Evolutionary conservation across 225 moss, liverwort and hornwort species (phyloP).

Genomic region (Pleurozium schreberi): DNA sequence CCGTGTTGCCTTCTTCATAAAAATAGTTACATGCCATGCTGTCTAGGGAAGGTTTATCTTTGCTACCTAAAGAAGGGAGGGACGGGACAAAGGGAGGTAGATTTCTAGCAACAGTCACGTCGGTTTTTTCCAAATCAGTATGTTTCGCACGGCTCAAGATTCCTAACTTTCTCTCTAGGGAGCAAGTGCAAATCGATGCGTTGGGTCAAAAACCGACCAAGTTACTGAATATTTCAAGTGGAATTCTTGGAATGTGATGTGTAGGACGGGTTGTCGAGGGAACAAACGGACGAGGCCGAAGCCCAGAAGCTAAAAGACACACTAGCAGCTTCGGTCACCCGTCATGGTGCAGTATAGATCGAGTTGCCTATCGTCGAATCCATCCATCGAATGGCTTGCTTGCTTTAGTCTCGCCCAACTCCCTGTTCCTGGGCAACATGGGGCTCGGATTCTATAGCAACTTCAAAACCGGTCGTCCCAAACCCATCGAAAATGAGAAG

Average conservation of each 20-base stretch:
- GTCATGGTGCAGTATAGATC: slow-evolving; percentile 31
- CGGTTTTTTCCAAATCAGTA: background rate
- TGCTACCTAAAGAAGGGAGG: background rate
- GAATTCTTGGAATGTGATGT: background rate
- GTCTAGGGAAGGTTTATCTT: background rate
- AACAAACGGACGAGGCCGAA: slow-evolving; percentile 44
- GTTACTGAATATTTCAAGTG: background rate
- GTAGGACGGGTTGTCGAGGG: slow-evolving; percentile 61
- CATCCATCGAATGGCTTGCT: background rate
- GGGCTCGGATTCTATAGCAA: background rate
- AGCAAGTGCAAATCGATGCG: background rate
- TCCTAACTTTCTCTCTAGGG: background rate
- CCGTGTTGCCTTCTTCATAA: background rate
- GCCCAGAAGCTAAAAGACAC: slow-evolving; percentile 47
- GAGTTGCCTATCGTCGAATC: background rate
- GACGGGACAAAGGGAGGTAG: background rate
- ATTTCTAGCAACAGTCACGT: background rate
- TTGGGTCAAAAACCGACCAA: background rate
- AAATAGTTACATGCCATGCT: background rate
- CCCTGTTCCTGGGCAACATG: background rate
- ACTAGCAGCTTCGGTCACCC: slow-evolving; percentile 50
- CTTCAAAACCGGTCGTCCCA: background rate
- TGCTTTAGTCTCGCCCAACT: background rate
- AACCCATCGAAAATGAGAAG: background rate
- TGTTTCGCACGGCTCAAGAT: background rate